Percentiles rank a stretch among this genome's conserved stretches.
Evolutionary conservation across 2,329 filamentous ascomycete genomes (phyloP).

Genomic region (Fusarium austroafricanum): DNA sequence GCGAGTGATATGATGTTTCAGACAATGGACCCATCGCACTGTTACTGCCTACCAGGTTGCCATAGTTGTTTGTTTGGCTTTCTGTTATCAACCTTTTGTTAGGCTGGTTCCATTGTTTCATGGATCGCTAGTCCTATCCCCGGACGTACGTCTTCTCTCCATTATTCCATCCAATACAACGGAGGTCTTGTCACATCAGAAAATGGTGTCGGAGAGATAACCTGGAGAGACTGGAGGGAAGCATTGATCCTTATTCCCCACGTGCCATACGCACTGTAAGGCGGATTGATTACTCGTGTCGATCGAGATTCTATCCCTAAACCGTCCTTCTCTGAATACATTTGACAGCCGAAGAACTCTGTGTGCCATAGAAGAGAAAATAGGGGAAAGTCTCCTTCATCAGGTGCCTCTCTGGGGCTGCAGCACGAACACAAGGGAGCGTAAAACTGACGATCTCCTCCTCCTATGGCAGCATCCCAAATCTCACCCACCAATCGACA

Average conservation of each 20-base stretch:
- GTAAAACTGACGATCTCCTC: slow-evolving; percentile 41
- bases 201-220: background rate
- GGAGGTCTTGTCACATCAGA: slow-evolving; percentile 10
- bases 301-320: slow-evolving; percentile 32
- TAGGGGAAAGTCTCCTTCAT: slow-evolving; percentile 27
- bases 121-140: background rate
- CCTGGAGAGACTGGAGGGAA: slow-evolving; percentile 1
- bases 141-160: background rate
- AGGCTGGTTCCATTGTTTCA: slow-evolving; percentile 8
- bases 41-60: background rate
- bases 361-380: background rate
- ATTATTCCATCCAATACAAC: slow-evolving; percentile 5
- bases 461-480: slow-evolving; percentile 33
- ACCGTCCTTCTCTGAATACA: slow-evolving; percentile 1
- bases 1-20: slow-evolving; percentile 26
- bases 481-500: slow-evolving; percentile 28
- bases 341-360: background rate
- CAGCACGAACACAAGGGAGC: slow-evolving; percentile 32
- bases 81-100: slow-evolving; percentile 21
- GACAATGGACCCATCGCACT: slow-evolving; percentile 7
- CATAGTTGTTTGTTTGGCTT: slow-evolving; percentile 17
- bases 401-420: slow-evolving; percentile 31
- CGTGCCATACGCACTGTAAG: slow-evolving; percentile 18
- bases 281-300: slow-evolving; percentile 13
- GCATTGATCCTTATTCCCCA: slow-evolving; percentile 22